phyloP scores from a whole-genome alignment of 768 basidiomycete species.

The Russula sp. region DNA sequence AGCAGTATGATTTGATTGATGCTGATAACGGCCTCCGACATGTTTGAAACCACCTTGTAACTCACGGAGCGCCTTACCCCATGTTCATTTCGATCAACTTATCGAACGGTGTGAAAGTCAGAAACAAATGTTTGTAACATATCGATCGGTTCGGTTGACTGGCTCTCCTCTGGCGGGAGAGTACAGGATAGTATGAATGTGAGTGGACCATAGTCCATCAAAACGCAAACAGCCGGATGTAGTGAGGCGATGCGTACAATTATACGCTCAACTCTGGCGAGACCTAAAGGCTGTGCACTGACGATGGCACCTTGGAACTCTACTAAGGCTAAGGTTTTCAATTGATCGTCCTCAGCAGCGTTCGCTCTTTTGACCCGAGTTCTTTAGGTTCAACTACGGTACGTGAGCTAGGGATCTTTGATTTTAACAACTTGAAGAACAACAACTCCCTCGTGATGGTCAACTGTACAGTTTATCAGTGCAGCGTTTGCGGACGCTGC shows the following conservation, averaged over 20 bases:
- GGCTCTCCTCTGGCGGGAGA: not conserved
- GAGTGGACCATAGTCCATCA: not conserved
- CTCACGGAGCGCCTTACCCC: not conserved
- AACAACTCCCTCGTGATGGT: not conserved
- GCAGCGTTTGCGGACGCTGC: conserved; percentile 77
- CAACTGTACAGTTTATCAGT: conserved; percentile 62
- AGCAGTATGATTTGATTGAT: conserved; percentile 9
- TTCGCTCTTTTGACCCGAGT: conserved; percentile 11
- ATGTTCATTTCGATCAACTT: not conserved
- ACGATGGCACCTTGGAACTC: conserved; percentile 57
- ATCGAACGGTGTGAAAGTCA: not conserved
- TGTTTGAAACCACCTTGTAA: not conserved
- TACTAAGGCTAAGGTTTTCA: conserved; percentile 55
- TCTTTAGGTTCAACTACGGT: conserved; percentile 50
- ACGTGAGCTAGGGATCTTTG: conserved; percentile 22
- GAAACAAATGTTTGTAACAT: not conserved
- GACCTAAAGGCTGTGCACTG: not conserved
- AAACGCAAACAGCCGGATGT: conserved; percentile 13
- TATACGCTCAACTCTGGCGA: not conserved
- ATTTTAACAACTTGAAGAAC: not conserved
- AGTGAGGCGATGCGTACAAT: not conserved
- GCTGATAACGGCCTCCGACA: not conserved
- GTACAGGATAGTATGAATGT: not conserved
- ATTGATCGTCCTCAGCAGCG: not conserved
- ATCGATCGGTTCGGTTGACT: not conserved